Evolutionary conservation across 2,329 filamentous ascomycete species (phyloP).

Genomic region (Epichloe gansuensis): DNA sequence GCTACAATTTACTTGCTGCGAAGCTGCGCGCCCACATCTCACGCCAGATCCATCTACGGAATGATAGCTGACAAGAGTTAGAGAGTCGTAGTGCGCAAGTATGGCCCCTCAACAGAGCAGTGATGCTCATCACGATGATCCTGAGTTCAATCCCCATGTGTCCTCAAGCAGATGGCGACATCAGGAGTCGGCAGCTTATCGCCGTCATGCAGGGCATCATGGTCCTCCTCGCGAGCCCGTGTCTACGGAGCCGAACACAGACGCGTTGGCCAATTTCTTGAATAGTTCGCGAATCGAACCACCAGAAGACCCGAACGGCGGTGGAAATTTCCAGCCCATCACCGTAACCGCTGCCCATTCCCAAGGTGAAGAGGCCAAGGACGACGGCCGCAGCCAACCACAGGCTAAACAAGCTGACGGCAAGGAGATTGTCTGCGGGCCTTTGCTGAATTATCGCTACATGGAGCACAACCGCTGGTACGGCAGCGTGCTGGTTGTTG

Average conservation of each 20-base stretch:
- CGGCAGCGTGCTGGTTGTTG: conserved; percentile 77
- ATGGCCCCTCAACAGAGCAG: conserved; percentile 4
- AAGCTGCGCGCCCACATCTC: neutral
- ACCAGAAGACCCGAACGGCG: conserved; percentile 16
- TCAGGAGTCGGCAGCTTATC: conserved; percentile 47
- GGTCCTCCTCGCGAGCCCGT: conserved; percentile 19
- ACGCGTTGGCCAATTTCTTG: conserved; percentile 43
- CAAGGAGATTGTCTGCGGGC: conserved; percentile 56
- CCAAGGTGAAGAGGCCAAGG: neutral
- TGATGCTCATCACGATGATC: conserved; percentile 1
- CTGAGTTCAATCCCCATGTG: conserved; percentile 37
- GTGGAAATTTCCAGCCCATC: conserved; percentile 34
- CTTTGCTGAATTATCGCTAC: conserved; percentile 64
- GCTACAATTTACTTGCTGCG: neutral
- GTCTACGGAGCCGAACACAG: conserved; percentile 27
- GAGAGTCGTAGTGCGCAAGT: neutral
- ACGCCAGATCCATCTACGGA: neutral
- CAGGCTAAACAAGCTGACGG: conserved; percentile 31
- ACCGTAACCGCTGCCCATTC: conserved; percentile 27
- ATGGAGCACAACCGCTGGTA: conserved; percentile 66
- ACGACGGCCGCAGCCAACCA: conserved; percentile 9
- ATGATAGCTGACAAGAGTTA: neutral
- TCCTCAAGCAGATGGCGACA: conserved; percentile 50
- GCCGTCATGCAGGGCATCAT: conserved; percentile 31
- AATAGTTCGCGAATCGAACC: conserved; percentile 41